Evolutionary conservation across 768 basidiomycete species (phyloP).

Genomic region (Podaxis sp.): DNA sequence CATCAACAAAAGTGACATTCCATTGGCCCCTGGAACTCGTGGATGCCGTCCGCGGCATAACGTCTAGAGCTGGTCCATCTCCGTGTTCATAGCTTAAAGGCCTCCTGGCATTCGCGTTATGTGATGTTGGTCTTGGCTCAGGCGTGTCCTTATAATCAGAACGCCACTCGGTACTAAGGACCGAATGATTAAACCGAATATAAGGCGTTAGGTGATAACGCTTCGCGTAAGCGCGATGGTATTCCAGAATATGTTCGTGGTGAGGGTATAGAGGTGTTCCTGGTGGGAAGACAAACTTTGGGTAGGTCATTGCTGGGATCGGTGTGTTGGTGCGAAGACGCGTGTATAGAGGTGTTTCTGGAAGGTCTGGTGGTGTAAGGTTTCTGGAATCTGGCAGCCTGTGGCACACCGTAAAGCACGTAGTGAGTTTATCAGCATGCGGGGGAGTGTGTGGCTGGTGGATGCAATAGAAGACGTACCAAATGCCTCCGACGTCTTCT

Average conservation of each 20-base stretch:
- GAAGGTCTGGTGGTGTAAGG: constrained; percentile 42
- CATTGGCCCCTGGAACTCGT: constrained; percentile 27
- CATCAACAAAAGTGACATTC: constrained; percentile 36
- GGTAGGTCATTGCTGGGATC: constrained; percentile 57
- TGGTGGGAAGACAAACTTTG: constrained; percentile 51
- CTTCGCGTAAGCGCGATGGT: constrained; percentile 44
- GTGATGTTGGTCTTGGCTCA: background rate
- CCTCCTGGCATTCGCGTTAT: background rate
- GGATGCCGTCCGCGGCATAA: no score
- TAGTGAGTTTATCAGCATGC: background rate
- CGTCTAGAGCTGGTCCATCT: background rate
- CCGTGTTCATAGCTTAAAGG: no score
- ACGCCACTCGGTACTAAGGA: constrained; percentile 43
- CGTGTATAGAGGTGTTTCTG: constrained; percentile 57
- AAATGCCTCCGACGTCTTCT: constrained; percentile 54
- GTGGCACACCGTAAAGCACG: background rate
- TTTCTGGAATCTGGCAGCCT: constrained; percentile 35
- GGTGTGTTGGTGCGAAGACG: constrained; percentile 55
- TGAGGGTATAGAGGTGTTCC: constrained; percentile 51
- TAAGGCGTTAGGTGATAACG: constrained; percentile 37
- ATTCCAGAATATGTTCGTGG: constrained; percentile 44
- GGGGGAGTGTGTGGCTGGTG: background rate
- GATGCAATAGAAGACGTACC: constrained; percentile 31
- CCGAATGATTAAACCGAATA: constrained; percentile 43
- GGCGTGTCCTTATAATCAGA: background rate